A percentile compares a stretch with the other conserved stretches of the same genome.
Evolutionary conservation across 75 land plant genomes (phyloP).

Genomic region (Picea sitchensis): DNA sequence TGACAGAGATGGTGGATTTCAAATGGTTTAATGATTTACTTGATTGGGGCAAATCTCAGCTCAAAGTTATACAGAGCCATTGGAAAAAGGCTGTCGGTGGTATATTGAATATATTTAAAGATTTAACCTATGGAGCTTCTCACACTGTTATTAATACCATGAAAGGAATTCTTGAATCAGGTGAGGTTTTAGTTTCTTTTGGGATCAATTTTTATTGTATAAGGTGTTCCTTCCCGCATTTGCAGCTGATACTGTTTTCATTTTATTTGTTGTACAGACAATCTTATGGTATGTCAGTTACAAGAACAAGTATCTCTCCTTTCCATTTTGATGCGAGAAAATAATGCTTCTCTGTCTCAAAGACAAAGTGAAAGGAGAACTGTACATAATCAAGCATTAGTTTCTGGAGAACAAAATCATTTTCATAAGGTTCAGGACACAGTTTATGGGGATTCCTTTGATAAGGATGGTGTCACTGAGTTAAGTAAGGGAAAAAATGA

Average conservation of each 20-base stretch:
- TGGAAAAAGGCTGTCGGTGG: slow-evolving; percentile 59
- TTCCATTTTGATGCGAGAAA: slow-evolving; percentile 24
- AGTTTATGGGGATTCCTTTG: background rate
- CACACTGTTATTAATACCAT: slow-evolving; percentile 21
- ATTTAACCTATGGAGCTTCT: slow-evolving; percentile 12
- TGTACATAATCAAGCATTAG: background rate
- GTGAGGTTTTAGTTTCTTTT: slow-evolving; percentile 27
- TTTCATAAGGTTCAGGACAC: background rate
- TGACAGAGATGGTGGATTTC: slow-evolving; percentile 15
- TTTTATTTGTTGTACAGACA: slow-evolving; percentile 19
- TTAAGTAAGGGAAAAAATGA: background rate
- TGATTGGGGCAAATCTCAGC: slow-evolving; percentile 64
- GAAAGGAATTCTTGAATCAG: slow-evolving; percentile 35
- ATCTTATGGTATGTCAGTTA: slow-evolving; percentile 27
- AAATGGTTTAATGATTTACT: slow-evolving; percentile 72
- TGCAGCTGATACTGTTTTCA: background rate
- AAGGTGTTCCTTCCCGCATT: background rate
- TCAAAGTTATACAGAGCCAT: slow-evolving; percentile 46
- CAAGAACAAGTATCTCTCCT: slow-evolving; percentile 29
- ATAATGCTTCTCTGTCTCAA: background rate
- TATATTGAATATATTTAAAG: slow-evolving; percentile 39
- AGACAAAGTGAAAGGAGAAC: background rate
- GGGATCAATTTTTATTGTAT: slow-evolving; percentile 6
- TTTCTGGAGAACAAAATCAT: background rate
- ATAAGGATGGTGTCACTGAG: slow-evolving; percentile 10